Evolutionary conservation across 2,329 filamentous ascomycete genomes (phyloP), one percentile per base, ranked within the genome.

Genomic region (Pyrenophora graminea): DNA sequence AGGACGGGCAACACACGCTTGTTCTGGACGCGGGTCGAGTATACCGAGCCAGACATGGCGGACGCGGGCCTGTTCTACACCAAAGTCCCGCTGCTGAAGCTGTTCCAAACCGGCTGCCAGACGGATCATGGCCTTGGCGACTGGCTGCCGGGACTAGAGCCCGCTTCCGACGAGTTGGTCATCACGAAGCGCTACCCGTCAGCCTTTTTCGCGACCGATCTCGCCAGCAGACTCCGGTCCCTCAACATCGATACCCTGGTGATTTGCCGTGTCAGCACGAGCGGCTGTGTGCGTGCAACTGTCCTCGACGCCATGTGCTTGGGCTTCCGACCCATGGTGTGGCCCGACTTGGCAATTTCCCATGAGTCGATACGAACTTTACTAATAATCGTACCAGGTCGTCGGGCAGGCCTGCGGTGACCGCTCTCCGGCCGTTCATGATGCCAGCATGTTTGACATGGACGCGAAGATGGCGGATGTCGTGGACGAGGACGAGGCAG

Each of bases 391-490:
- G 6, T 59, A 45, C 32, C 39, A 60, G 75, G 73, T 79, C 12
- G 77, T 79, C 9, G 69, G 67, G n/a, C 59, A 72, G 25, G 77
- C 76, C 4, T 79, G 77, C 44, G 76, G 78, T n/a, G 76, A 80
- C 52, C 64, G 76, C 6, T 74, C 72, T 21, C 70, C 71, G 10
- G 70, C 73, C 30, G 78, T 80, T 34, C 77, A 79, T 43, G 67
- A 74, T 15, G 72, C 73, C 2, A 80, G 77, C 53, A 62, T 79
- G 3, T 76, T 78, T 47, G 77, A 79, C 50, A 67, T 79, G 42
- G 68, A 77, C 53, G 72, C 76, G 3, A 79, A 79, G 57, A 78
- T 79, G 62, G 76, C 74, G 1, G 77, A 80, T 58, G 76, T 79
- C 1, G 73, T 80, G 0, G 51, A 59, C 3, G 76, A 78, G 45